Evolutionary conservation across 129 eudicot genomes (phyloP), one percentile per base, ranked within the genome.

Genomic region (Lactuca sativa): DNA sequence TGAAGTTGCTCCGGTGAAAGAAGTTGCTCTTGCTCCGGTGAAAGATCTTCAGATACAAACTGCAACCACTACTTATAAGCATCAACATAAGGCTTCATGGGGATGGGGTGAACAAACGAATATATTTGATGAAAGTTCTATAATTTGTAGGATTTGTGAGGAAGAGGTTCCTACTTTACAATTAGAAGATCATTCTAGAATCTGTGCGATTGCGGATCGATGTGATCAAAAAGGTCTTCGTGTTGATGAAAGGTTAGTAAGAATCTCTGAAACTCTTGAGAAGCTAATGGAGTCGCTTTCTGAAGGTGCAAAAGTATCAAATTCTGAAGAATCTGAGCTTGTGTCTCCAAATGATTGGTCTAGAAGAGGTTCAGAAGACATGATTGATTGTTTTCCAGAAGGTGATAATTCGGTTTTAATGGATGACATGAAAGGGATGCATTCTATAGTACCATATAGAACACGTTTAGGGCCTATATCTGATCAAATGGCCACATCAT

Each of bases 381-480:
- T 90, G 99, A 86, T 95, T 11, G 99, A 95, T 59, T 87, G 90
- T 87, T 83, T 83, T 21, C 84, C 87, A 1, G 99, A 95, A 56
- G 83, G 82, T 32, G 99, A 90, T 78, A 87, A 76, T 69, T 49
- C 86, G 44, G 78, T 68, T 37, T 80, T 66, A 37, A 76, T 87
- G 83, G 98, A 93, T 70, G 97, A 93, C 37, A 70, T 87, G 59
- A 93, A 89, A 81, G 83, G 83, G 64, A 71, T 85, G 62, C 85
- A 92, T 59, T 78, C 91, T 37, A 78, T 89, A 90, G 79, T 86
- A 90, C 87, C 97, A 31, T 83, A 96, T 73, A 95, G 72, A 78
- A 90, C 96, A 13, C 90, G 99, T 16, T 90, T 95, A 65, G 99
- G 99, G 37, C 99, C 99, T 18, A 93, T 85, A 74, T 93, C 95